Conservation (phyloP, 1,284 basidiomycete species). For the Pseudozyma pruni region DNA sequence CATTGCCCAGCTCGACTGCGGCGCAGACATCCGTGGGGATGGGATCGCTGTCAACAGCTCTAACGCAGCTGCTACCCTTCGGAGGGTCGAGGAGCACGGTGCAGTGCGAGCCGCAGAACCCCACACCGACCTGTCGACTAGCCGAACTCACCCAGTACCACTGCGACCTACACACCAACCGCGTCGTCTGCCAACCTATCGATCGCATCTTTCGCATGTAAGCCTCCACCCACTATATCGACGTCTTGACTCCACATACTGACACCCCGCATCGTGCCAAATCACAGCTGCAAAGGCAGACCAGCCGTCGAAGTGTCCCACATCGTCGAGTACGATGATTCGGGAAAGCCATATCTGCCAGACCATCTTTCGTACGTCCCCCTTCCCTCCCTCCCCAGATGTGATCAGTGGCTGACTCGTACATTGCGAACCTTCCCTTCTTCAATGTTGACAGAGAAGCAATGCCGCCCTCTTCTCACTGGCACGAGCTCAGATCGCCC, state of each 20-base stretch:
- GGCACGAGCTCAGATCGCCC: constrained; percentile 41
- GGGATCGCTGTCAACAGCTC: background rate
- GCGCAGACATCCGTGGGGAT: background rate
- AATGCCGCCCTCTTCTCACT: constrained; percentile 47
- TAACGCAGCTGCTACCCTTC: constrained; percentile 8
- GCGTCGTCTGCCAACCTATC: constrained; percentile 53
- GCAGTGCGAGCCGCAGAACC: constrained; percentile 13
- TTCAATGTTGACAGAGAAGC: constrained; percentile 27
- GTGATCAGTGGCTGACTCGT: background rate
- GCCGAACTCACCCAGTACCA: constrained; percentile 54
- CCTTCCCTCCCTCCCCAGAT: background rate
- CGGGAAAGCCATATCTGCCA: constrained; percentile 46
- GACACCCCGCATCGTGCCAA: background rate
- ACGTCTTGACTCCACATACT: too few relatives aligned
- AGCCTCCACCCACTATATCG: background rate
- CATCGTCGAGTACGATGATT: constrained; percentile 52
- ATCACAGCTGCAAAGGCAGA: constrained; percentile 34
- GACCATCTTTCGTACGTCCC: constrained; percentile 37
- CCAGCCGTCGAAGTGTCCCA: constrained; percentile 58
- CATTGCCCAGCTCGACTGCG: too few relatives aligned
- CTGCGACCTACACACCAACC: constrained; percentile 43
- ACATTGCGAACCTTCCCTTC: background rate
- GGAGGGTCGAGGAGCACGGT: background rate
- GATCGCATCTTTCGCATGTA: constrained; percentile 57
- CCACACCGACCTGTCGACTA: constrained; percentile 20